A percentile compares a stretch with the other conserved stretches of the same genome.
phyloP scores from a whole-genome alignment of 176 grass and related monocot species.

The Eleusine coracana region DNA sequence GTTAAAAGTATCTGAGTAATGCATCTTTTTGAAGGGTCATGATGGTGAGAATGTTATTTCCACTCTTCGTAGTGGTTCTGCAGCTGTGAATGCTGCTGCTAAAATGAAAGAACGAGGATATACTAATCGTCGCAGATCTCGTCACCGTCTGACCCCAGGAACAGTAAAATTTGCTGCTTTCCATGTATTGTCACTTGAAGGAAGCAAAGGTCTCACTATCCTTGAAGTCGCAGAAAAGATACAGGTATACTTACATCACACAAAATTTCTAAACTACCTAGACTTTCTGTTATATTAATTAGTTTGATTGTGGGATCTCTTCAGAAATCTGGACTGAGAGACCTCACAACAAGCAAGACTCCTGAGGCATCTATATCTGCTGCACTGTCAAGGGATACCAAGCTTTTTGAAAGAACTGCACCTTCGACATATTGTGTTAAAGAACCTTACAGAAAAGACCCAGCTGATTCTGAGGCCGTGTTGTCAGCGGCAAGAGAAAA shows the following conservation, averaged over 20 bases:
- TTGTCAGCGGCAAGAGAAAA: slow-evolving; percentile 81
- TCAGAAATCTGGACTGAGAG: slow-evolving; percentile 94
- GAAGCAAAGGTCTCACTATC: slow-evolving; percentile 81
- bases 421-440: slow-evolving; percentile 96
- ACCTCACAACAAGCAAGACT: slow-evolving; percentile 97
- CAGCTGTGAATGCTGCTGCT: slow-evolving; percentile 82
- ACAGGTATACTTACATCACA: slow-evolving; percentile 61
- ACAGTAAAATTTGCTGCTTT: slow-evolving; percentile 99
- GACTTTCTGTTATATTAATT: slow-evolving; percentile 18
- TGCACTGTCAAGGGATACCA: slow-evolving; percentile 87
- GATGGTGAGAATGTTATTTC: slow-evolving; percentile 68
- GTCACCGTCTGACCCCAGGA: slow-evolving; percentile 92
- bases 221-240: slow-evolving; percentile 97
- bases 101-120: slow-evolving; percentile 90
- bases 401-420: slow-evolving; percentile 95
- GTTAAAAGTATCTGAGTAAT: background rate
- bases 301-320: slow-evolving; percentile 33
- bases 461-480: slow-evolving; percentile 69
- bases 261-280: background rate
- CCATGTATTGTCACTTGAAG: slow-evolving; percentile 97
- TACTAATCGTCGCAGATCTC: slow-evolving; percentile 63
- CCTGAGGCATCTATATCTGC: slow-evolving; percentile 97
- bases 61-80: slow-evolving; percentile 73
- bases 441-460: slow-evolving; percentile 86
- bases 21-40: slow-evolving; percentile 52